Evolutionary conservation across 139 green algal species (phyloP).

Genomic region (Auxenochlorella pyrenoidosa): DNA sequence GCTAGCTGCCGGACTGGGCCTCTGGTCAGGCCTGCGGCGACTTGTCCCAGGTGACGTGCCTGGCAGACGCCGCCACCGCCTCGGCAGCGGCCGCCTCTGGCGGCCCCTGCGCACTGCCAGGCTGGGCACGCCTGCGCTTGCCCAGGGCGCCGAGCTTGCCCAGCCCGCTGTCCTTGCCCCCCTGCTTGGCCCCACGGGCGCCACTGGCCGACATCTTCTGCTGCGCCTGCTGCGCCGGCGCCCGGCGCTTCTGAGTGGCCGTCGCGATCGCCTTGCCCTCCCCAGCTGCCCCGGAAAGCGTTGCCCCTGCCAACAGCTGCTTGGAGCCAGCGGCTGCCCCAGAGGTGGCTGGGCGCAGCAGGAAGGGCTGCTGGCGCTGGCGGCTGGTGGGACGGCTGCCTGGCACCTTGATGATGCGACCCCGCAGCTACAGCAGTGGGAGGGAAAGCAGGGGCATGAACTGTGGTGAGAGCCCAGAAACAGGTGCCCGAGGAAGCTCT

Average conservation of each 20-base stretch:
- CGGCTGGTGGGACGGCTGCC: too few relatives aligned
- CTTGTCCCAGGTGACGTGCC: too few relatives aligned
- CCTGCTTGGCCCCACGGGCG: background rate
- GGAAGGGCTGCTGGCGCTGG: background rate
- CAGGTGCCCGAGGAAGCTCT: too few relatives aligned
- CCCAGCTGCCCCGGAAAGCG: background rate
- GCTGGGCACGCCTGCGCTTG: background rate
- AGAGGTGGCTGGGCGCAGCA: too few relatives aligned
- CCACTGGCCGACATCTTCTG: background rate
- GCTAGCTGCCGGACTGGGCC: background rate
- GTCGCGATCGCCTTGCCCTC: background rate
- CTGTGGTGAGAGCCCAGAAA: too few relatives aligned
- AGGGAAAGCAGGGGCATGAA: too few relatives aligned
- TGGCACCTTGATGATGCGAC: background rate
- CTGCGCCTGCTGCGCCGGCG: background rate
- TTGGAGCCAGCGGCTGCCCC: too few relatives aligned
- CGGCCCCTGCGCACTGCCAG: background rate
- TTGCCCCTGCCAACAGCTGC: too few relatives aligned
- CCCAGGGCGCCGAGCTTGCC: background rate
- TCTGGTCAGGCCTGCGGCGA: too few relatives aligned
- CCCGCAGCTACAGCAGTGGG: background rate
- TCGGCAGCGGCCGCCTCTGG: background rate
- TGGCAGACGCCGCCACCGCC: too few relatives aligned
- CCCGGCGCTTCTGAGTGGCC: background rate
- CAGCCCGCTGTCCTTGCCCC: background rate